Base-by-base conservation (phyloP, 768 basidiomycete genomes). In the Rhodocollybia butyracea region DNA sequence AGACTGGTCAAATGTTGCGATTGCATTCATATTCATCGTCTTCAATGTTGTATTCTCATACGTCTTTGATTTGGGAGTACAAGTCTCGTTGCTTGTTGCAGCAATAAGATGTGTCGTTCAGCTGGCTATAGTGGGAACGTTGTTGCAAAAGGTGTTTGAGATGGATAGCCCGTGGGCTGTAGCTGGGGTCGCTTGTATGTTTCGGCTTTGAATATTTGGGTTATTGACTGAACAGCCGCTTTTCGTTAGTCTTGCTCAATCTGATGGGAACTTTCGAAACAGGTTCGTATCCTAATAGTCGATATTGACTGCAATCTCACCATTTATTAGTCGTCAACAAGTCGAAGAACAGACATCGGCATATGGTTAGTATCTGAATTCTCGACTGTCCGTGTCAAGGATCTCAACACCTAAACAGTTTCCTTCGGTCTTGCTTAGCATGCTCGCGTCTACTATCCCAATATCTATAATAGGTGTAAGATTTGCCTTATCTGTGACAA, bases 301-400 rank as follows among this genome's bases (percentile, higher is more conserved):
- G n/a, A n/a, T n/a, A n/a, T n/a, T n/a, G n/a, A n/a, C n/a, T n/a
- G n/a, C n/a, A n/a, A n/a, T n/a, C n/a, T n/a, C n/a, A n/a, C n/a
- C n/a, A n/a, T n/a, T n/a, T n/a, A 13, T 6, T 21, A 89, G 89
- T 91, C 12, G 77, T 86, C 40, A 91, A 93, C 73, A 93, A 91
- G 67, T 82, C 88, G 3, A 84, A 86, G 61, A 79, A 83, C 55
- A 75, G 92, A 21, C 90, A 85, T 64, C 63, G 77, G 19, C 70
- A 88, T 55, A 94, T 95, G 89, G 91, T 34, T 17, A 1, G 17
- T 15, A 3, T 27, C 24, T 34, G 21, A 5, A 6, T 19, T 38
- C 21, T 8, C 15, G 1, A 10, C 8, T 22, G 22, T n/a, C n/a
- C n/a, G n/a, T n/a, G n/a, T n/a, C n/a, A n/a, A n/a, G n/a, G n/a